Base-by-base conservation (phyloP, 2,329 filamentous ascomycete genomes). In the Alternaria brassicae region DNA sequence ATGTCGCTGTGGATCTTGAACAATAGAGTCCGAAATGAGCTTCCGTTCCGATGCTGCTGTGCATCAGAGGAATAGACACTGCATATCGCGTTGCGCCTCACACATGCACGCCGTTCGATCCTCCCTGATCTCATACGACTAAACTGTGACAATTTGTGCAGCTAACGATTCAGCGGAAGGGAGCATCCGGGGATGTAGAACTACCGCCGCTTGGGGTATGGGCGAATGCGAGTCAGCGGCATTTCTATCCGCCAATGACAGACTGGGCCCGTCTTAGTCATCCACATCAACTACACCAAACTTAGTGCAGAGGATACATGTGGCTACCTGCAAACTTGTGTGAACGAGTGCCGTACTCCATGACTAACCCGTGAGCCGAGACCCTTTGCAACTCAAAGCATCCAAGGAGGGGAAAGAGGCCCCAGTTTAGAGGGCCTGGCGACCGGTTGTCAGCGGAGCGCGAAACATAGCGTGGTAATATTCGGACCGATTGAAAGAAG, bases 401-500 rank as follows among this genome's bases (percentile, higher is more conserved):
- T 23, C 51, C 30, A 55, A 42, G 28, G 40, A 36, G 21, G 51
- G 51, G 40, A 42, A 44, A 49, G 17, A 19, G 44, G 56, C 17
- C 28, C 44, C 45, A 55, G 36, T 49, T 58, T 23, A 30, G 50
- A 23, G 44, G 36, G 37, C 52, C 51, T 44, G 44, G 39, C 51
- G 36, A 49, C 44, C 56, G 45, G 56, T 37, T 55, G 52, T 44
- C 51, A 56, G 45, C 44, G 54, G 44, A 34, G 44, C 17, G 50
- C 58, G 58, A 61, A 58, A 58, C 58, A 39, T 61, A 53, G 49
- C 54, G 58, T 21, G 37, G 54, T 58, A 32, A 19, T 8, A 61
- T 40, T 61, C 58, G 58, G 58, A 40, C 58, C 58, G 58, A 61
- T 15, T 6, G n/a, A 3, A 44, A 6, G 21, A 42, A 58, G 44